Evolutionary conservation across 1,284 basidiomycete genomes (phyloP).

Genomic region (Phellinidium pouzarii): DNA sequence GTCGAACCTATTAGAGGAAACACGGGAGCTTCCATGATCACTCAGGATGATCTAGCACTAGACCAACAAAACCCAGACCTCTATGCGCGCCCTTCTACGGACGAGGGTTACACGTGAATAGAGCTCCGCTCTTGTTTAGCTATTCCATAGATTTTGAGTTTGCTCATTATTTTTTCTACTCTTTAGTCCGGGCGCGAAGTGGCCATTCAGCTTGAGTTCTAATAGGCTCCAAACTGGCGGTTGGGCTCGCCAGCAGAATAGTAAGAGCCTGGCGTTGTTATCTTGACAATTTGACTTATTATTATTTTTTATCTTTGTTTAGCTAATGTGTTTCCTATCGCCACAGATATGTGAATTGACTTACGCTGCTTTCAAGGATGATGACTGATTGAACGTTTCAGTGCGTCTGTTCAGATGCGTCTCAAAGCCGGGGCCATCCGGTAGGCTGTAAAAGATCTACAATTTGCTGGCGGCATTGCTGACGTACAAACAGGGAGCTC

Average conservation of each 20-base stretch:
- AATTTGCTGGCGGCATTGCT: neutral
- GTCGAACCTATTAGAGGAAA: constrained; percentile 33
- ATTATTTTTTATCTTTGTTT: neutral
- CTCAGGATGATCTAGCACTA: constrained; percentile 47
- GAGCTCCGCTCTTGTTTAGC: no score
- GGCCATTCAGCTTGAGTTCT: constrained; percentile 53
- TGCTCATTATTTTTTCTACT: constrained; percentile 29
- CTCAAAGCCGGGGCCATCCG: constrained; percentile 47
- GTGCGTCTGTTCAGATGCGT: constrained; percentile 48
- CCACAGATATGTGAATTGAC: constrained; percentile 34
- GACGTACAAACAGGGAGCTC: constrained; percentile 35
- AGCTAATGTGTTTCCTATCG: constrained; percentile 39
- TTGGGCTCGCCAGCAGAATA: constrained; percentile 51
- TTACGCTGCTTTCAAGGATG: constrained; percentile 11
- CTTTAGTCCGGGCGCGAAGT: constrained; percentile 42
- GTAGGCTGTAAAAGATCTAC: constrained; percentile 23
- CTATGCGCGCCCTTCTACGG: constrained; percentile 48
- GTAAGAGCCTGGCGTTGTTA: constrained; percentile 25
- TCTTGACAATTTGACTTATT: neutral
- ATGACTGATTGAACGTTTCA: neutral
- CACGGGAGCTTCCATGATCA: constrained; percentile 47
- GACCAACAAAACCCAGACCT: constrained; percentile 42
- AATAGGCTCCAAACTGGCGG: constrained; percentile 49
- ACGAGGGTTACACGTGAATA: constrained; percentile 34
- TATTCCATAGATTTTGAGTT: neutral